phyloP scores from a whole-genome alignment of 2,329 filamentous ascomycete genomes.

The Pseudocercospora musae region DNA sequence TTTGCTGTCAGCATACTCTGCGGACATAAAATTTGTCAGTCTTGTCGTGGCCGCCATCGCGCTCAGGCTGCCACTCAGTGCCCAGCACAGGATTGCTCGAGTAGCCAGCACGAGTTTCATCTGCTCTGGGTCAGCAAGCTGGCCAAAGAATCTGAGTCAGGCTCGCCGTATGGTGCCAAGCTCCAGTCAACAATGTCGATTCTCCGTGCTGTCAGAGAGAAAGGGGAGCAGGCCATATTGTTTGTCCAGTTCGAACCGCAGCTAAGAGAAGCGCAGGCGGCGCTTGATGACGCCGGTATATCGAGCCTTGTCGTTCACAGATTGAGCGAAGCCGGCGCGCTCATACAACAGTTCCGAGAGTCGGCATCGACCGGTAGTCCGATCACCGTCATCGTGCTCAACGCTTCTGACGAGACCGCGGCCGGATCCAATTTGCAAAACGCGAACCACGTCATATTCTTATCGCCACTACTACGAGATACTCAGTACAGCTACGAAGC shows the following conservation, averaged over 20 bases:
- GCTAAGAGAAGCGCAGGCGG: slow-evolving; percentile 37
- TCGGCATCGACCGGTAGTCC: slow-evolving; percentile 17
- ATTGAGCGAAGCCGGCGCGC: slow-evolving; percentile 16
- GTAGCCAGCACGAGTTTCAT: slow-evolving; percentile 39
- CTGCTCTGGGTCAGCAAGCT: slow-evolving; percentile 41
- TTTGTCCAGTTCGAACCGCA: slow-evolving; percentile 55
- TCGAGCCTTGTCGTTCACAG: slow-evolving; percentile 38
- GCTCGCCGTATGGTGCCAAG: slow-evolving; percentile 44
- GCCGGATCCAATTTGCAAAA: slow-evolving; percentile 60
- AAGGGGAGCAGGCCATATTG: slow-evolving; percentile 52
- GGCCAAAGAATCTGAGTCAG: slow-evolving; percentile 22
- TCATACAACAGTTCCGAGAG: slow-evolving; percentile 25
- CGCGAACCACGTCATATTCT: slow-evolving; percentile 64
- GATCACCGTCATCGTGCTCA: slow-evolving; percentile 55
- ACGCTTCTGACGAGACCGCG: slow-evolving; percentile 55
- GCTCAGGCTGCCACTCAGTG: slow-evolving; percentile 37
- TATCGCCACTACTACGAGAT: slow-evolving; percentile 52
- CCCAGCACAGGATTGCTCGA: slow-evolving; percentile 40
- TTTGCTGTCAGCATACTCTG: slow-evolving; percentile 46
- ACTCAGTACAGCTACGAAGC: slow-evolving; percentile 55
- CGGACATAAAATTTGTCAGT: slow-evolving; percentile 51
- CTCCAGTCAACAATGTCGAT: slow-evolving; percentile 46
- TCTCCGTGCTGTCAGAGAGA: slow-evolving; percentile 38
- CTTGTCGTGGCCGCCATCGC: slow-evolving; percentile 35
- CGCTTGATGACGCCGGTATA: slow-evolving; percentile 36